A percentile compares a stretch with the other conserved stretches of the same genome.
Conservation (phyloP, 441 rosid genomes). For the Viola pubescens region DNA sequence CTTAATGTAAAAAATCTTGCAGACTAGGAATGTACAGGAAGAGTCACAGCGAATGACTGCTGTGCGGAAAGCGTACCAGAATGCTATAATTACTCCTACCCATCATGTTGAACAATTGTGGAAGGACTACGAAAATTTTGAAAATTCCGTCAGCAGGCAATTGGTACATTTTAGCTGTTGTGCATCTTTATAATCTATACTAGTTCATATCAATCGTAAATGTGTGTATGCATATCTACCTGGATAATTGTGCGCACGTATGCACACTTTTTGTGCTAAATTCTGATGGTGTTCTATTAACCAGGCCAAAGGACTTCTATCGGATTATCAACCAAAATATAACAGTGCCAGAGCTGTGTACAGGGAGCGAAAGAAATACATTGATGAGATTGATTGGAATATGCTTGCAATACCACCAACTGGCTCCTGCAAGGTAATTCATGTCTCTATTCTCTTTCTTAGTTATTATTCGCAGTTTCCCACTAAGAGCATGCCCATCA, state of each 20-base stretch:
- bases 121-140: slow-evolving; percentile 92
- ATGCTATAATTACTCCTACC: slow-evolving; percentile 78
- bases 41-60: slow-evolving; percentile 80
- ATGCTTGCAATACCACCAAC: slow-evolving; percentile 89
- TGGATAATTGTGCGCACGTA: slow-evolving; percentile 8
- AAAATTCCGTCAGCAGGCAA: slow-evolving; percentile 88
- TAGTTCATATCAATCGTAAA: not conserved
- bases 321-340: slow-evolving; percentile 88
- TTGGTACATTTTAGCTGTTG: slow-evolving; percentile 40
- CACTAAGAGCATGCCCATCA: not conserved
- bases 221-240: slow-evolving; percentile 10
- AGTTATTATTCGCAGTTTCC: slow-evolving; percentile 3
- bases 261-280: not conserved
- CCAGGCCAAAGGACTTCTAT: slow-evolving; percentile 90
- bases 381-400: slow-evolving; percentile 93
- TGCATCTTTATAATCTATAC: slow-evolving; percentile 5
- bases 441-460: slow-evolving; percentile 14
- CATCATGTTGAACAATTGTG: slow-evolving; percentile 93
- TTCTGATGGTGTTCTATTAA: slow-evolving; percentile 25
- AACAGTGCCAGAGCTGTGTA: slow-evolving; percentile 93
- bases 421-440: slow-evolving; percentile 61
- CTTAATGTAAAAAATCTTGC: slow-evolving; percentile 24
- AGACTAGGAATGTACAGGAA: slow-evolving; percentile 67
- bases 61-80: slow-evolving; percentile 77
- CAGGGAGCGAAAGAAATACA: slow-evolving; percentile 84